Conservation (phyloP, 2,329 filamentous ascomycete genomes). For the Penicillium sp. region DNA sequence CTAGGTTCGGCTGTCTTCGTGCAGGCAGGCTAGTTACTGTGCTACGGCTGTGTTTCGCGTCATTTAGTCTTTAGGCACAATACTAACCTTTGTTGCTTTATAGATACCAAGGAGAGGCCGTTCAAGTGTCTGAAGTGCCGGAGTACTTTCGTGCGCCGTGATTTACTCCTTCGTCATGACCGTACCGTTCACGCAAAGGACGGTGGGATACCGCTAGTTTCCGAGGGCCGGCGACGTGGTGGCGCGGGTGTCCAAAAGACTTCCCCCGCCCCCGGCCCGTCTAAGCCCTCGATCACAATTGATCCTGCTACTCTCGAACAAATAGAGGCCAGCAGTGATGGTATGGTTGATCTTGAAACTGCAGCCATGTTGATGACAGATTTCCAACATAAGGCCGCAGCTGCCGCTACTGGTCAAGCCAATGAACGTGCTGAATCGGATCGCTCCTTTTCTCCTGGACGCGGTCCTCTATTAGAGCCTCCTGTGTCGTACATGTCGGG, state of each 20-base stretch:
- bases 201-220: conserved; percentile 84
- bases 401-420: conserved; percentile 45
- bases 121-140: conserved; percentile 98
- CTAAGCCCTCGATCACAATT: conserved; percentile 69
- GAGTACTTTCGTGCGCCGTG: conserved; percentile 95
- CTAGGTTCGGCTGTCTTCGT: no score
- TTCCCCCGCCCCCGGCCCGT: conserved; percentile 45
- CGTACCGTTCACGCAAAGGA: conserved; percentile 98
- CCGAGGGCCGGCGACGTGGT: conserved; percentile 71
- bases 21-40: no score
- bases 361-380: conserved; percentile 98
- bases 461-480: no score
- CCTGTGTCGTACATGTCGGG: conserved; percentile 67
- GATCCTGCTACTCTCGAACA: conserved; percentile 83
- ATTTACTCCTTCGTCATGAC: conserved; percentile 91
- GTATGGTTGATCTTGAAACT: conserved; percentile 89
- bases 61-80: no score
- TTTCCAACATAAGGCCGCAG: conserved; percentile 90
- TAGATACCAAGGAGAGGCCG: conserved; percentile 95
- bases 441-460: conserved; percentile 68
- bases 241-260: conserved; percentile 35
- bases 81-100: no score
- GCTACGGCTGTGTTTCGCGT: no score
- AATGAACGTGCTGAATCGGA: conserved; percentile 47
- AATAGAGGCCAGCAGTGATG: conserved; percentile 74